Evolutionary conservation across 2,329 filamentous ascomycete species (phyloP).

Genomic region (Trichoderma afroharzianum): DNA sequence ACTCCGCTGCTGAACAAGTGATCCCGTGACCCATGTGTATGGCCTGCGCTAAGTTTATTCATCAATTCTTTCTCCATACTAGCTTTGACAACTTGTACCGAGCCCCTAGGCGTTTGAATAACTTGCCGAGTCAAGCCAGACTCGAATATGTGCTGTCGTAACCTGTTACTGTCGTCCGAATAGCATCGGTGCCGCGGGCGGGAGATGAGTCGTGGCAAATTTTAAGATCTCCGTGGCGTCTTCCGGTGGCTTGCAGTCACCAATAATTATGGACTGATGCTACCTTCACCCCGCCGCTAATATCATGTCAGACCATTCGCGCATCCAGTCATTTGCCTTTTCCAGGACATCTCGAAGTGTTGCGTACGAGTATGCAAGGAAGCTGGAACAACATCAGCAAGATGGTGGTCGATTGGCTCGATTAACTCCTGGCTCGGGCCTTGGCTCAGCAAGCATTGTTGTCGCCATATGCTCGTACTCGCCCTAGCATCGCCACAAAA

Average conservation of each 20-base stretch:
- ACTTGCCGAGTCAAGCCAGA: neutral
- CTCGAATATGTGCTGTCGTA: neutral
- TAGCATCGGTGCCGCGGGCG: neutral
- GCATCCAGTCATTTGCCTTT: neutral
- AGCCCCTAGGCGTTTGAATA: neutral
- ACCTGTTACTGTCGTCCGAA: neutral
- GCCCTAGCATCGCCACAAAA: neutral
- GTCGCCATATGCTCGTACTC: neutral
- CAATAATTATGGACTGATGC: neutral
- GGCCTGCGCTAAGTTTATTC: neutral
- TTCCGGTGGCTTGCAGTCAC: neutral
- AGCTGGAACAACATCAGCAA: neutral
- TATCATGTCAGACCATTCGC: conserved; percentile 1
- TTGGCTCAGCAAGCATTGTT: neutral
- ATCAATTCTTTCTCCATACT: neutral
- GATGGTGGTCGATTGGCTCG: neutral
- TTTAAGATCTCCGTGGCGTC: neutral
- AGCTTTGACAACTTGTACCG: neutral
- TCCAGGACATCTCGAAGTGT: neutral
- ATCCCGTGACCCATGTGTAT: neutral
- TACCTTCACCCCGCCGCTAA: neutral
- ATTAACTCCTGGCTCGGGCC: neutral
- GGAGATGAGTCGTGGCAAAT: neutral
- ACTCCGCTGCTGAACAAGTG: neutral
- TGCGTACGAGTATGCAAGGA: neutral